Conservation (phyloP, 495 filamentous ascomycete genomes). For the Talaromyces liani region DNA sequence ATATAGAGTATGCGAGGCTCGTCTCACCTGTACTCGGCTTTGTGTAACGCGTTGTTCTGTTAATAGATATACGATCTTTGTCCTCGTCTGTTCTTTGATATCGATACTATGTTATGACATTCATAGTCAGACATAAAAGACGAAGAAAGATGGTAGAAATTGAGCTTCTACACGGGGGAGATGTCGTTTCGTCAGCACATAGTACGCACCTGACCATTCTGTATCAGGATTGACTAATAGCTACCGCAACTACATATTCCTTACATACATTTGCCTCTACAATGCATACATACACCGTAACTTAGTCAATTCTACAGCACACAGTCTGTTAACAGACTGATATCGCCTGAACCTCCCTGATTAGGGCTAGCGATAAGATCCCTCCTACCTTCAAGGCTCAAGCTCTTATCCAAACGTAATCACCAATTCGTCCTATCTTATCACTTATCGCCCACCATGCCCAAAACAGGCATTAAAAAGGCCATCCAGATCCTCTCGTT, state of each 20-base stretch:
- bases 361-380: constrained; percentile 3
- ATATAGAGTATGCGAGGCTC: neutral
- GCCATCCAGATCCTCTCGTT: neutral
- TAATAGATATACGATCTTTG: neutral
- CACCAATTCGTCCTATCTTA: neutral
- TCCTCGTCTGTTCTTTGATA: neutral
- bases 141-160: neutral
- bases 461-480: neutral
- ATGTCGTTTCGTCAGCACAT: neutral
- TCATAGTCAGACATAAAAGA: neutral
- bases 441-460: constrained; percentile 3
- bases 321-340: neutral
- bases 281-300: neutral
- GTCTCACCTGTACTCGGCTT: neutral
- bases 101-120: neutral
- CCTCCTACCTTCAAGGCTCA: neutral
- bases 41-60: neutral
- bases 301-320: neutral
- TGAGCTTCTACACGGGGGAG: neutral
- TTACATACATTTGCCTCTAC: neutral
- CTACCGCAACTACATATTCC: neutral
- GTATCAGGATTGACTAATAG: neutral
- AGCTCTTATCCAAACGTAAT: neutral
- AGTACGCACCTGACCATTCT: neutral
- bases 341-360: constrained; percentile 7